Conservation (phyloP, 345 rosid species). For the Turritis glabra region DNA sequence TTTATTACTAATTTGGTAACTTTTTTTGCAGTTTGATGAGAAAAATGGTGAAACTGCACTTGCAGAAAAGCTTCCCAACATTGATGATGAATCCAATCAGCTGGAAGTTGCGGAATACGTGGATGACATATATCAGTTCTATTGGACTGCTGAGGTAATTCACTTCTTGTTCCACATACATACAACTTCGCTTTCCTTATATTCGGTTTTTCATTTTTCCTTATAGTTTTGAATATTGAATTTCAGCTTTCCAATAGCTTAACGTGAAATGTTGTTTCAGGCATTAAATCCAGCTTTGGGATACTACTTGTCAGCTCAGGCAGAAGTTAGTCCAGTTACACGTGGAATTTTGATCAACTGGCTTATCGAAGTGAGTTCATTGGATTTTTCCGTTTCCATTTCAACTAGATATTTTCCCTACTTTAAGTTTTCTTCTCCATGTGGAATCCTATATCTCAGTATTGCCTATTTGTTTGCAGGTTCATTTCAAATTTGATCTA, state of each 20-base stretch:
- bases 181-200: neutral
- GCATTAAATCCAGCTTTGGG: slow-evolving; percentile 53
- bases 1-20: slow-evolving; percentile 28
- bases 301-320: slow-evolving; percentile 61
- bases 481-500: slow-evolving; percentile 79
- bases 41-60: slow-evolving; percentile 46
- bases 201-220: neutral
- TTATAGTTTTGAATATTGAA: neutral
- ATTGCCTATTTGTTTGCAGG: slow-evolving; percentile 49
- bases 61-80: slow-evolving; percentile 58
- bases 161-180: slow-evolving; percentile 1
- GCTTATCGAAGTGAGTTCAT: slow-evolving; percentile 78
- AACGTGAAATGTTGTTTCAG: slow-evolving; percentile 48
- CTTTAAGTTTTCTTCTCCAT: slow-evolving; percentile 3
- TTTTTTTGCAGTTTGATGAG: slow-evolving; percentile 54
- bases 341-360: slow-evolving; percentile 93
- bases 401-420: slow-evolving; percentile 5
- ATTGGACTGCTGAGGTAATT: slow-evolving; percentile 86
- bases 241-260: slow-evolving; percentile 15
- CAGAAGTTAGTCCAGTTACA: slow-evolving; percentile 65
- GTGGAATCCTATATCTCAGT: slow-evolving; percentile 26
- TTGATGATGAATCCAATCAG: slow-evolving; percentile 75
- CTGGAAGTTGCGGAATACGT: slow-evolving; percentile 97
- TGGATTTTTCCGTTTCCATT: slow-evolving; percentile 10
- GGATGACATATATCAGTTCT: slow-evolving; percentile 86